Evolutionary conservation across 768 basidiomycete species (phyloP).

Genomic region (Boletus vermiculosoides): DNA sequence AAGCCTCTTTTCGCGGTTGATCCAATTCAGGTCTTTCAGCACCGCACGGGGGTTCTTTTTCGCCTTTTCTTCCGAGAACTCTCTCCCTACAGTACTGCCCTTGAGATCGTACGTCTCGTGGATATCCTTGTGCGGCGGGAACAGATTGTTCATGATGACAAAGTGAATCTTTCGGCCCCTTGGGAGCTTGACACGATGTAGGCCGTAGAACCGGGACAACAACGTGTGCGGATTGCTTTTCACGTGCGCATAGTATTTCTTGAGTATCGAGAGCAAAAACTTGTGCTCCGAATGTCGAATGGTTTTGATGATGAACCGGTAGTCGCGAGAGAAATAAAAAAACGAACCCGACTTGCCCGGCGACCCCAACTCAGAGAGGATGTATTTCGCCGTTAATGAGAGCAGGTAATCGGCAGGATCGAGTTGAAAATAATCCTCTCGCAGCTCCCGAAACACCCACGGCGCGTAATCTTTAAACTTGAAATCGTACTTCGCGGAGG

Average conservation of each 20-base stretch:
- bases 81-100: slow-evolving; percentile 86
- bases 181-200: slow-evolving; percentile 96
- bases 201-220: slow-evolving; percentile 91
- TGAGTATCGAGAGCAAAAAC: slow-evolving; percentile 83
- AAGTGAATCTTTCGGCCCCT: slow-evolving; percentile 95
- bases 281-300: slow-evolving; percentile 94
- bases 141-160: slow-evolving; percentile 99
- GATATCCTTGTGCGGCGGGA: slow-evolving; percentile 94
- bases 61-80: slow-evolving; percentile 82
- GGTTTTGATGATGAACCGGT: slow-evolving; percentile 99
- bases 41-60: slow-evolving; percentile 81
- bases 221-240: slow-evolving; percentile 91
- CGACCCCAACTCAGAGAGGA: slow-evolving; percentile 94
- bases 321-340: slow-evolving; percentile 99
- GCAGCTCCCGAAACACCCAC: slow-evolving; percentile 93
- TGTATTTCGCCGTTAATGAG: slow-evolving; percentile 95
- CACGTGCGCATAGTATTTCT: slow-evolving; percentile 81
- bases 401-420: slow-evolving; percentile 98
- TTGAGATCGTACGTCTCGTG: slow-evolving; percentile 99
- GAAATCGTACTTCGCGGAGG: slow-evolving; percentile 97
- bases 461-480: slow-evolving; percentile 99
- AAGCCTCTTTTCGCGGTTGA: slow-evolving; percentile 69
- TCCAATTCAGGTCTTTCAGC: slow-evolving; percentile 97
- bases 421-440: slow-evolving; percentile 91
- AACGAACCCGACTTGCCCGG: slow-evolving; percentile 99